Evolutionary conservation across 306 rosid species (phyloP).

Genomic region (Chamaecrista fasciculata): DNA sequence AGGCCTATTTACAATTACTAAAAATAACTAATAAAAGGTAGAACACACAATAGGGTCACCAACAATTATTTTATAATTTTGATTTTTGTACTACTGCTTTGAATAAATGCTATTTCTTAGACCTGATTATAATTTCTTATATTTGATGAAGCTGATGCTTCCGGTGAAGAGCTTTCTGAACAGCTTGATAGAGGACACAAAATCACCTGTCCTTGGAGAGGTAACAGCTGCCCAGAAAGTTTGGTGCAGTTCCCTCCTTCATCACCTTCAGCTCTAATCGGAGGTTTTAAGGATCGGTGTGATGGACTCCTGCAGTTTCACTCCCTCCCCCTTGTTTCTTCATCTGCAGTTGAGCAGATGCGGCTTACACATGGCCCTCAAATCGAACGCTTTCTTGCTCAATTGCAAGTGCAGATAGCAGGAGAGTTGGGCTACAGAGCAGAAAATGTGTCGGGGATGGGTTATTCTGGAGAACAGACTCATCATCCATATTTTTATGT

Average conservation of each 20-base stretch:
- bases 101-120: constrained; percentile 16
- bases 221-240: constrained; percentile 95
- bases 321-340: constrained; percentile 66
- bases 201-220: constrained; percentile 91
- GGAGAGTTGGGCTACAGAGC: constrained; percentile 67
- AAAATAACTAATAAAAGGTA: too few relatives aligned
- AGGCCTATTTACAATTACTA: too few relatives aligned
- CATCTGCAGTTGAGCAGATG: constrained; percentile 77
- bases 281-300: constrained; percentile 95
- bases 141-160: constrained; percentile 58
- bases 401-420: constrained; percentile 43
- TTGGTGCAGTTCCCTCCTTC: constrained; percentile 98
- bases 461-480: constrained; percentile 63
- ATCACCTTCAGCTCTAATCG: constrained; percentile 85
- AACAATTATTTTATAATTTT: too few relatives aligned
- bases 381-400: constrained; percentile 70
- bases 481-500: constrained; percentile 65
- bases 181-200: constrained; percentile 82
- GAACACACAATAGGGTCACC: too few relatives aligned
- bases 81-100: constrained; percentile 11
- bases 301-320: constrained; percentile 95
- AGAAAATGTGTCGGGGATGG: constrained; percentile 56
- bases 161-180: constrained; percentile 72
- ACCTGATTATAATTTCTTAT: constrained; percentile 27
- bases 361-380: constrained; percentile 61